Base-by-base conservation (phyloP, 495 filamentous ascomycete genomes). In the Oleoguttula mirabilis region DNA sequence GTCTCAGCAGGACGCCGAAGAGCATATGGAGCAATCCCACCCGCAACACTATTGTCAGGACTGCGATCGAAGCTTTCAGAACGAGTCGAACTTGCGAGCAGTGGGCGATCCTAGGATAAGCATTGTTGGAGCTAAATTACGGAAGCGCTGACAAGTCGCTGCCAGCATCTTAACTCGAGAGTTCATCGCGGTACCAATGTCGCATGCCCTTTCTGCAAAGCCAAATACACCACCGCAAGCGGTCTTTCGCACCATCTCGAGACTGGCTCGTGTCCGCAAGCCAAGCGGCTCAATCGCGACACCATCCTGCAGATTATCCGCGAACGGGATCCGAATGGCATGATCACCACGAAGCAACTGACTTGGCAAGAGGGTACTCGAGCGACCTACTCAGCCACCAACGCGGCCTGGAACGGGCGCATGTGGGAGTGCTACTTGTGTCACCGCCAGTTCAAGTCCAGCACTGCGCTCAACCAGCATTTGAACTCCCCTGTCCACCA, bases 181-280 rank as follows among this genome's bases (percentile, higher is more conserved):
- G 80, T 90, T 56, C 71, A 88, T 49, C 82, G 84, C 53, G 87
- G 93, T 61, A 81, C 74, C 25, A 84, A 78, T 56, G 75, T 68
- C 31, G 0, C 31, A 4, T 73, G 67, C 34, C 63, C 67, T 2
- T 70, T 71, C 57, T 72, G 68, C 55, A 55, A 55, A 21, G 21
- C 19, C 16, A 34, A 5, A 6, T 69, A 60, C 44, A 61, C 59
- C 6, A 57, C 63, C 4, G 60, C 65, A n/a, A 66, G 63, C 33
- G 67, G 67, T 12, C 41, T 67, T 0, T 41, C 48, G 2, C 64
- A 67, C 43, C 70, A 73, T 39, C 62, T 72, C 12, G 68, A 72
- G 38, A 55, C 36, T 1, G 65, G 60, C 1, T 56, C 61, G 15
- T 71, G 69, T 36, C 53, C 56, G 3, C 36, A 50, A 0, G 65